Evolutionary conservation across 768 basidiomycete species (phyloP), one percentile per base, ranked within the genome.

Genomic region (Termitomyces sp.): DNA sequence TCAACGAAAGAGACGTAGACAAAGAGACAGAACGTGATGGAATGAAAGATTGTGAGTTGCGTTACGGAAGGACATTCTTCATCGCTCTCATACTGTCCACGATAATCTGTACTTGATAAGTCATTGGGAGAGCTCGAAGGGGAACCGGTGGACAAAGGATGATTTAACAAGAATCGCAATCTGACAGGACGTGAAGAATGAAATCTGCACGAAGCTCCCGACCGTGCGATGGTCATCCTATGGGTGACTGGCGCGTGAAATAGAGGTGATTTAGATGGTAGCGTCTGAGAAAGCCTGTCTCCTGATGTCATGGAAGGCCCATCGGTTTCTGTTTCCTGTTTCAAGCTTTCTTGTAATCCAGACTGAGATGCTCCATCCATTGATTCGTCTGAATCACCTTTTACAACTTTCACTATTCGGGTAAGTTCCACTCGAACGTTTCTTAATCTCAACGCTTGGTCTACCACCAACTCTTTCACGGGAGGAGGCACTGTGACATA

Each of bases 191-290:
- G 81, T 46, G 82, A 79, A 0, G 86, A 82, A 63, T 97, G 94
- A 68, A 97, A 94, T 47, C 93, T 86, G 69, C 93, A 94, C 20
- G 92, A 88, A 44, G 94, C 94, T 47, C 96, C 96, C 15, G 94
- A 94, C 7, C 88, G 83, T 13, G 92, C 86, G 28, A 98, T 76
- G 51, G 87, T 77, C 3, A 79, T 76, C 39, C 77, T 73, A 62
- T 63, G 57, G 29, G 34, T 51, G 6, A 15, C 16, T 24, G 45
- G 26, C 12, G 20, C 29, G 4, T 42, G 50, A 45, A 47, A 81
- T 80, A 42, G 76, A 71, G 18, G 78, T 72, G 29, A 75, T 56
- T 79, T 79, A 33, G 77, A 75, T 3, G 75, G 74, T 5, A 74
- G 73, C 12, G 71, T 57, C 47, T 62, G 67, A 59, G 64, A 65